These are phyloP conservation scores for Cryptomeria japonica DNA, from an alignment of 75 land plant species.

Conservation along the genomic window DNA sequence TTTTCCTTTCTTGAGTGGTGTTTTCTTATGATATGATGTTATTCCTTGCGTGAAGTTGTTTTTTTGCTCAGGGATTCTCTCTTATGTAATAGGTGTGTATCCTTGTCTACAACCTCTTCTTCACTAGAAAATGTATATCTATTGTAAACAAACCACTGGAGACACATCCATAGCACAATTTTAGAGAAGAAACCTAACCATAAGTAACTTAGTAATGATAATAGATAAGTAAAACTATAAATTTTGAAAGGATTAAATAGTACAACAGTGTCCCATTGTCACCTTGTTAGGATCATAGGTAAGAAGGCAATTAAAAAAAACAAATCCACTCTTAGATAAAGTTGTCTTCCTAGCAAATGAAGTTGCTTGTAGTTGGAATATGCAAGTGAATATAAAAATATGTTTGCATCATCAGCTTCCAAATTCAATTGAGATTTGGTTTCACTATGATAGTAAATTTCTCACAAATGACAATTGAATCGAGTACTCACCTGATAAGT, in stretches of 20 bases:
- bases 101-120: no score
- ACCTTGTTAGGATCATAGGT: constrained; percentile 49
- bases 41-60: no score
- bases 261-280: neutral
- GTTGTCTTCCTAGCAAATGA: constrained; percentile 49
- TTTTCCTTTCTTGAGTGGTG: no score
- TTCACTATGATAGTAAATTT: neutral
- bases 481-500: no score
- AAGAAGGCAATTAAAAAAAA: constrained; percentile 42
- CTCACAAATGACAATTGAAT: no score
- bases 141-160: constrained; percentile 21
- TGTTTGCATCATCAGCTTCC: constrained; percentile 44
- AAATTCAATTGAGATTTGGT: constrained; percentile 43
- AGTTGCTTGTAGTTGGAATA: constrained; percentile 63
- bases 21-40: no score
- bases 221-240: neutral
- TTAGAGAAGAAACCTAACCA: neutral
- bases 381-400: constrained; percentile 86
- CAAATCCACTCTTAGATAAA: constrained; percentile 44
- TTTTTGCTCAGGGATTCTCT: no score
- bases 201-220: neutral
- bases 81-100: no score
- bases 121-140: no score
- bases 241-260: neutral
- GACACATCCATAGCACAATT: neutral